phyloP scores from a whole-genome alignment of 2,329 filamentous ascomycete genomes.

The Didymella arachidicola region DNA sequence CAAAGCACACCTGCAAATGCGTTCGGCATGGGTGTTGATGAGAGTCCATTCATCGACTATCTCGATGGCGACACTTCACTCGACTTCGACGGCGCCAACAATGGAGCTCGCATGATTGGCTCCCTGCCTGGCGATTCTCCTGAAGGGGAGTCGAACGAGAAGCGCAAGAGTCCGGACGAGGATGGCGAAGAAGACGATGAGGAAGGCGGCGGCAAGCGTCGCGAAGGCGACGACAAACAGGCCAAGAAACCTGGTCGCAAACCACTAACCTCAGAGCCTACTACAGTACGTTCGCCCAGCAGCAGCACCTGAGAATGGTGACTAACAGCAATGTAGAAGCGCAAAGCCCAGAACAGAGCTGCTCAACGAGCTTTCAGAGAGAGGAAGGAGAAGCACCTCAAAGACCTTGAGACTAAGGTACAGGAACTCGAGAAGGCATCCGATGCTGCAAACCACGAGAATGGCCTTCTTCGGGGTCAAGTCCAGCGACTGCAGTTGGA shows the following conservation, averaged over 20 bases:
- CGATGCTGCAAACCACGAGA: slow-evolving; percentile 83
- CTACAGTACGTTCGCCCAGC: slow-evolving; percentile 73
- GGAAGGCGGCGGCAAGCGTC: slow-evolving; percentile 75
- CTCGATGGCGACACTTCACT: slow-evolving; percentile 77
- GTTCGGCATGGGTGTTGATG: slow-evolving; percentile 61
- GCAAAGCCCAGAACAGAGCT: slow-evolving; percentile 78
- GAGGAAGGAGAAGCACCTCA: slow-evolving; percentile 70
- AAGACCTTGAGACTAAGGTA: slow-evolving; percentile 74
- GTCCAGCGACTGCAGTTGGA: slow-evolving; percentile 87
- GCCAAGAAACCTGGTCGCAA: slow-evolving; percentile 97
- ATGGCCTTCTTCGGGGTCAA: slow-evolving; percentile 81
- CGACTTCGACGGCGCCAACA: slow-evolving; percentile 72
- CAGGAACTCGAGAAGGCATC: slow-evolving; percentile 78
- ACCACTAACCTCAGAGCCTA: slow-evolving; percentile 93
- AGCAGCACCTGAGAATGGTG: slow-evolving; percentile 12
- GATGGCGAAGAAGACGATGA: slow-evolving; percentile 66
- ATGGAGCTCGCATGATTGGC: slow-evolving; percentile 72
- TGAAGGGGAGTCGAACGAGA: slow-evolving; percentile 61
- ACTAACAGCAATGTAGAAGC: slow-evolving; percentile 68
- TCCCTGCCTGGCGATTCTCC: slow-evolving; percentile 69
- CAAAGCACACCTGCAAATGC: slow-evolving; percentile 52
- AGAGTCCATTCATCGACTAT: slow-evolving; percentile 85
- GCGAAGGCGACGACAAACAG: slow-evolving; percentile 83
- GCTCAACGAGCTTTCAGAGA: slow-evolving; percentile 69
- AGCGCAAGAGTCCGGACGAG: slow-evolving; percentile 76